These are phyloP conservation scores for Colletotrichum filicis DNA, from an alignment of 2,329 filamentous ascomycete genomes.

Conservation along the genomic window DNA sequence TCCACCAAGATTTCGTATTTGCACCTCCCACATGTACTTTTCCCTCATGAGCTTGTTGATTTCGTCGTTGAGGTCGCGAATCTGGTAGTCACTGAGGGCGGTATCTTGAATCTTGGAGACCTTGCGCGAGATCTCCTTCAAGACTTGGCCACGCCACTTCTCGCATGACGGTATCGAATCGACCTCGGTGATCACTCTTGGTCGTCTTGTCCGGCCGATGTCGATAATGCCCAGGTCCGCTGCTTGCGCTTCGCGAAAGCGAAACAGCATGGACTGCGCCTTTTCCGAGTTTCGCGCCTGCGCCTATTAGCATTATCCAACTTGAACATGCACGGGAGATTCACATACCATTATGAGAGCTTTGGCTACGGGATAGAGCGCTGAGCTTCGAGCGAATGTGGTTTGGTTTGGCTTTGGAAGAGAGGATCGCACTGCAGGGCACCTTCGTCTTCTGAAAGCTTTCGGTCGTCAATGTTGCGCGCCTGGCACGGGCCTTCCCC, in stretches of 20 bases:
- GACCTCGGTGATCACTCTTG: slow-evolving; percentile 90
- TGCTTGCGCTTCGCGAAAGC: slow-evolving; percentile 97
- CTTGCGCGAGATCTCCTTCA: slow-evolving; percentile 97
- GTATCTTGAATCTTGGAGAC: slow-evolving; percentile 95
- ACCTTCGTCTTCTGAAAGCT: slow-evolving; percentile 15
- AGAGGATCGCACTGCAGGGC: slow-evolving; percentile 6
- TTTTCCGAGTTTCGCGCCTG: slow-evolving; percentile 98
- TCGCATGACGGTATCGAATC: slow-evolving; percentile 88
- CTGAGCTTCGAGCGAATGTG: neutral
- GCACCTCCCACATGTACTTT: slow-evolving; percentile 99
- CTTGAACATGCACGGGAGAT: accelerated
- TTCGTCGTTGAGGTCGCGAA: slow-evolving; percentile 97
- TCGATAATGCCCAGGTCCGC: slow-evolving; percentile 97
- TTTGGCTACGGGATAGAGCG: slow-evolving; percentile 3
- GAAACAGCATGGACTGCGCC: slow-evolving; percentile 99
- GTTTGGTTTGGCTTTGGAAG: neutral
- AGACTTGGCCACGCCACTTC: slow-evolving; percentile 97
- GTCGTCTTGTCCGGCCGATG: slow-evolving; percentile 87
- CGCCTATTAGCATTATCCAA: neutral
- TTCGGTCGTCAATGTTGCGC: slow-evolving; percentile 19
- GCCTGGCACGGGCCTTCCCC: slow-evolving; percentile 19
- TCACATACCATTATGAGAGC: slow-evolving; percentile 19
- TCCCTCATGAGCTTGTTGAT: slow-evolving; percentile 99
- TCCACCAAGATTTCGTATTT: slow-evolving; percentile 94
- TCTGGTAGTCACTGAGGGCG: slow-evolving; percentile 93